Percentiles rank a stretch among this genome's conserved stretches.
These are phyloP conservation scores for Silene vulgaris DNA, from an alignment of 179 eudicot genomes.

Conservation along the genomic window DNA sequence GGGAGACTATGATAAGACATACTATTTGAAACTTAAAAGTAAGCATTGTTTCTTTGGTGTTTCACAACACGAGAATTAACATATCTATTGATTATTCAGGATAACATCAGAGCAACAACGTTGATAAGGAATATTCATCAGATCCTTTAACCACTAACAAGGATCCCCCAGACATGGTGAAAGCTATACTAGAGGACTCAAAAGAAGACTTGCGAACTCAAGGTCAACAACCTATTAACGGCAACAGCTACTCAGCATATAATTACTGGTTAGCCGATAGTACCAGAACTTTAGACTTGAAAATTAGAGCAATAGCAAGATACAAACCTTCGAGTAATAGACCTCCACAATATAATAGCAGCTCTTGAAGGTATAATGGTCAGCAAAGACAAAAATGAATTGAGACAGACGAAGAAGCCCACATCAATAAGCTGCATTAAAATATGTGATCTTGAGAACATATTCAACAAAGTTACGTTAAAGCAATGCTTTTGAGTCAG, in stretches of 20 bases:
- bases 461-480: neutral
- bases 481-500: neutral
- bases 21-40: neutral
- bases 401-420: conserved; percentile 87
- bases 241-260: neutral
- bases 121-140: neutral
- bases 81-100: neutral
- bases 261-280: neutral
- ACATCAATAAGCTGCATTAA: conserved; percentile 82
- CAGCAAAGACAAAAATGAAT: conserved; percentile 80
- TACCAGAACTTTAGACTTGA: neutral
- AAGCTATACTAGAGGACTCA: neutral
- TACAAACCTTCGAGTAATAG: conserved; percentile 55
- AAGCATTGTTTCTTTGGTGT: neutral
- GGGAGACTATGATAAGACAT: neutral
- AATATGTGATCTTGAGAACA: conserved; percentile 1
- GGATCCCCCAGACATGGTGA: neutral
- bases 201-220: neutral
- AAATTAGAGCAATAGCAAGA: conserved; percentile 16
- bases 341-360: conserved; percentile 48
- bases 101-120: too few species aligned
- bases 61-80: neutral
- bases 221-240: neutral
- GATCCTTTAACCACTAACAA: neutral
- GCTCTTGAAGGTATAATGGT: conserved; percentile 90